A percentile compares a stretch with the other conserved stretches of the same genome.
Conservation (phyloP, 1,284 basidiomycete species). For the Austroboletus rostrupii region DNA sequence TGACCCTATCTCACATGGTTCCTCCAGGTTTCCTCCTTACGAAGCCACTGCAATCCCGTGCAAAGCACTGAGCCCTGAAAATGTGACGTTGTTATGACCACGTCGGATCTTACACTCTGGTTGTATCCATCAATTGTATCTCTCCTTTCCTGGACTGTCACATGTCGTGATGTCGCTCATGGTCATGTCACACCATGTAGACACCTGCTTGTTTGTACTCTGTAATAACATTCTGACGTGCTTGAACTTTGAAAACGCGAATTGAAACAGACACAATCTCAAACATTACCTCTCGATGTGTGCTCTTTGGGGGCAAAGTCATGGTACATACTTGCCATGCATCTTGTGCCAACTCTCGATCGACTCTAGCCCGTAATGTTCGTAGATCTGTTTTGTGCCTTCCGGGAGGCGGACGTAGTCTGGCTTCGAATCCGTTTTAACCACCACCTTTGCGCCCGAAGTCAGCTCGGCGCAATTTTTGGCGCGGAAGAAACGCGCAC, state of each 20-base stretch:
- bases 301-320: too few species aligned
- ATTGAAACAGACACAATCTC: too few species aligned
- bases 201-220: too few species aligned
- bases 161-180: too few species aligned
- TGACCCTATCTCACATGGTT: background rate
- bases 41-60: conserved; percentile 54
- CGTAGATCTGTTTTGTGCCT: conserved; percentile 44
- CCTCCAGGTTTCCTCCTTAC: conserved; percentile 42
- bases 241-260: too few species aligned
- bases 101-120: background rate
- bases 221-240: too few species aligned
- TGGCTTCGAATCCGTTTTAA: conserved; percentile 48
- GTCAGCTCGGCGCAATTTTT: too few species aligned
- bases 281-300: conserved; percentile 3
- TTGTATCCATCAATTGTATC: background rate
- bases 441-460: conserved; percentile 38
- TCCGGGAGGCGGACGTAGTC: conserved; percentile 57
- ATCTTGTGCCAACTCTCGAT: conserved; percentile 58
- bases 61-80: background rate
- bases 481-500: conserved; percentile 25
- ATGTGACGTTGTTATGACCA: background rate
- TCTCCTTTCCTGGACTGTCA: background rate
- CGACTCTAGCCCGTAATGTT: conserved; percentile 39
- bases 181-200: too few species aligned
- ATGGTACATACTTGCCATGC: conserved; percentile 36